Conservation (phyloP, 129 eudicot genomes). For the Calendula officinalis region DNA sequence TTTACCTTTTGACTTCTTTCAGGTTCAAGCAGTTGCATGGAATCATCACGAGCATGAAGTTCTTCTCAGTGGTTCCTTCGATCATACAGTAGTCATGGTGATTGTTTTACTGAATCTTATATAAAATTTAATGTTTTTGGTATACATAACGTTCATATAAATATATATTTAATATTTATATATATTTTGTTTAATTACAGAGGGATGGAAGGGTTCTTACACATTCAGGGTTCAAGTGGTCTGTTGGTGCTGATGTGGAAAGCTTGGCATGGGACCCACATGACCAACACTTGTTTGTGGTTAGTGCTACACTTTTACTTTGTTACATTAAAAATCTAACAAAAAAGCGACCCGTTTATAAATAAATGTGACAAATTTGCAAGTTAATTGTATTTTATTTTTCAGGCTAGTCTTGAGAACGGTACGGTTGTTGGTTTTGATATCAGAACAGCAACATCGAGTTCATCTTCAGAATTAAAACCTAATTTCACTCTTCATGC, state of each 20-base stretch:
- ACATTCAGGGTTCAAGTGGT: conserved; percentile 74
- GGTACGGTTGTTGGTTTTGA: conserved; percentile 80
- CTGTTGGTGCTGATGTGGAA: conserved; percentile 66
- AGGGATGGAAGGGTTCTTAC: conserved; percentile 64
- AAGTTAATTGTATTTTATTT: conserved; percentile 12
- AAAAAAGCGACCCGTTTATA: not conserved
- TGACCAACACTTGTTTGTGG: conserved; percentile 63
- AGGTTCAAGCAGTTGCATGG: conserved; percentile 98
- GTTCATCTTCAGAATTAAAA: conserved; percentile 45
- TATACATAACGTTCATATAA: not conserved
- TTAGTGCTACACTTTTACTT: conserved; percentile 29
- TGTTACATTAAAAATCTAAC: not conserved
- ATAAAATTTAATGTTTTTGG: not conserved
- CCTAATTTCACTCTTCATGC: conserved; percentile 86
- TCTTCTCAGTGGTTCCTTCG: conserved; percentile 92
- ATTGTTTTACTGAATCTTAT: conserved; percentile 9
- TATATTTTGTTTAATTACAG: conserved; percentile 38
- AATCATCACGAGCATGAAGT: conserved; percentile 63
- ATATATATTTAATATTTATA: conserved; percentile 1
- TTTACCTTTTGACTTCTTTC: not conserved
- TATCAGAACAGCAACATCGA: conserved; percentile 60
- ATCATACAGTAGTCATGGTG: conserved; percentile 89
- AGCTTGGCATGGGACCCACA: conserved; percentile 70
- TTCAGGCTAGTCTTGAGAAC: conserved; percentile 81
- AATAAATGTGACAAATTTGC: not conserved